Evolutionary conservation across 2,329 filamentous ascomycete species (phyloP).

Genomic region (Aspergillus fijiensis): DNA sequence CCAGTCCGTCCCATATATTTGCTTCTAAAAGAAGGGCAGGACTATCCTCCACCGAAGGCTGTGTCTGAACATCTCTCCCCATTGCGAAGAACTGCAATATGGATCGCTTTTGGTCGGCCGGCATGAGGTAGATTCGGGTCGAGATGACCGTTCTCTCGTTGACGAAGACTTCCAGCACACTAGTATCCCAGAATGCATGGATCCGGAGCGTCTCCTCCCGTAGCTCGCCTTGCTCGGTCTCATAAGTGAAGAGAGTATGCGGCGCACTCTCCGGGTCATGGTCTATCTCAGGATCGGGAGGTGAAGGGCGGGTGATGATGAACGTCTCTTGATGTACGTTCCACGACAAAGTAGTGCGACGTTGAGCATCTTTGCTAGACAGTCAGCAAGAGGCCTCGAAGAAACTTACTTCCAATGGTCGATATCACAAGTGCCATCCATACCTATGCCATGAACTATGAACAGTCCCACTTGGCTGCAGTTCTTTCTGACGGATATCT

Average conservation of each 20-base stretch:
- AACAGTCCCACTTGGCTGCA: constrained; percentile 31
- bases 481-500: constrained; percentile 25
- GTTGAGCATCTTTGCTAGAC: constrained; percentile 22
- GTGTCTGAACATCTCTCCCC: neutral
- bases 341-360: constrained; percentile 44
- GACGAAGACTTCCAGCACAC: constrained; percentile 49
- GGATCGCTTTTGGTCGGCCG: constrained; percentile 10
- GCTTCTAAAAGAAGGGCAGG: constrained; percentile 18
- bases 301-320: constrained; percentile 37
- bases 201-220: constrained; percentile 41
- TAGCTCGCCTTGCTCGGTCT: constrained; percentile 16
- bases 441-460: constrained; percentile 28
- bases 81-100: constrained; percentile 27
- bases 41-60: neutral
- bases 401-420: neutral
- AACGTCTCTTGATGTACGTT: constrained; percentile 41
- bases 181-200: constrained; percentile 44
- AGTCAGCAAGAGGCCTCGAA: neutral
- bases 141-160: constrained; percentile 46
- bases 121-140: constrained; percentile 37
- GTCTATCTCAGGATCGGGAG: constrained; percentile 33
- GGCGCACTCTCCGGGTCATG: constrained; percentile 41
- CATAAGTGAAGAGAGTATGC: constrained; percentile 49
- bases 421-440: constrained; percentile 2
- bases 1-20: constrained; percentile 28